These are phyloP conservation scores for Teunomyces barrocoloradensis DNA, from an alignment of 805 yeast genomes.

Conservation along the genomic window DNA sequence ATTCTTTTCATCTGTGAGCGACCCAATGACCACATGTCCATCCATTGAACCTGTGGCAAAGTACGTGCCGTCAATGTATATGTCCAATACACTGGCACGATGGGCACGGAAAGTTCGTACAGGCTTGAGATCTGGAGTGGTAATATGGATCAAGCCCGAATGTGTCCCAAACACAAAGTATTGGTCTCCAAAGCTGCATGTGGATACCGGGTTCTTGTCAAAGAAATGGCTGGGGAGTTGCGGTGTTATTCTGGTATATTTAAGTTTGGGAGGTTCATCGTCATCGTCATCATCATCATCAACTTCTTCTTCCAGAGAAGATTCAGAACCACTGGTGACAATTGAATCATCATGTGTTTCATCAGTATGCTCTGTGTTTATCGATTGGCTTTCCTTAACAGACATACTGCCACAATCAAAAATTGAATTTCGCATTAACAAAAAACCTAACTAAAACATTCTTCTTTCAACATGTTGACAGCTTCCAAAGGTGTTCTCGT, in stretches of 20 bases:
- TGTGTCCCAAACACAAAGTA: constrained; percentile 85
- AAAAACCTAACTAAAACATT: background rate
- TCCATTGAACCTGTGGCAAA: constrained; percentile 92
- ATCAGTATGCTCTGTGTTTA: background rate
- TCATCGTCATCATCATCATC: constrained; percentile 27
- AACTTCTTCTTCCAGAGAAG: constrained; percentile 18
- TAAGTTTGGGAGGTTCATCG: constrained; percentile 67
- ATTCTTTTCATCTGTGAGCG: constrained; percentile 59
- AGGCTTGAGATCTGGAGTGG: constrained; percentile 55
- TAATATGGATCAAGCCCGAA: constrained; percentile 74
- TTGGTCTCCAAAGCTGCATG: constrained; percentile 57
- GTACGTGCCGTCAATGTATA: constrained; percentile 67
- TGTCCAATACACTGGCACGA: constrained; percentile 74
- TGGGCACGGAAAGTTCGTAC: constrained; percentile 81
- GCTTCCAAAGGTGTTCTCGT: constrained; percentile 45
- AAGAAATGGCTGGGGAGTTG: constrained; percentile 71
- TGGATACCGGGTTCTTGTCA: constrained; percentile 72
- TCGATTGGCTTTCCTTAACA: background rate
- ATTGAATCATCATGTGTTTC: background rate
- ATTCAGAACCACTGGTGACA: background rate
- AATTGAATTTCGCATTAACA: background rate
- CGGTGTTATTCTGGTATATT: constrained; percentile 59
- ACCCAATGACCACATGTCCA: constrained; percentile 85
- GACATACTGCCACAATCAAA: background rate
- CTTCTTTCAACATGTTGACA: constrained; percentile 30